Conservation (phyloP, 2,329 filamentous ascomycete genomes). For the Fusarium solani-melongenae region DNA sequence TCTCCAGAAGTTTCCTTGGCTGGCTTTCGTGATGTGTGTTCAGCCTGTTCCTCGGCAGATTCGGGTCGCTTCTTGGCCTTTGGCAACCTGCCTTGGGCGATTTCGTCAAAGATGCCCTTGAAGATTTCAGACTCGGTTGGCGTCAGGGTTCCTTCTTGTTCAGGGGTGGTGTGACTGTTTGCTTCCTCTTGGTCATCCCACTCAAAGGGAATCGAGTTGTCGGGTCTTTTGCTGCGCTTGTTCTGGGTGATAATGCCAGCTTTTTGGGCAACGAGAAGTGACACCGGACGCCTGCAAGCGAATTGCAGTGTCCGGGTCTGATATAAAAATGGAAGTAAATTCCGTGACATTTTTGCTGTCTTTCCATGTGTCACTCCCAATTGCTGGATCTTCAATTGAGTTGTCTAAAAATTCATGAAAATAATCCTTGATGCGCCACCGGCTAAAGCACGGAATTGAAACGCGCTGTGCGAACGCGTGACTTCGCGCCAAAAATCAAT, state of each 20-base stretch:
- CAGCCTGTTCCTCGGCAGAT: neutral
- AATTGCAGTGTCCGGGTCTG: conserved; percentile 70
- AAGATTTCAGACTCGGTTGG: conserved; percentile 68
- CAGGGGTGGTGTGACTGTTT: conserved; percentile 31
- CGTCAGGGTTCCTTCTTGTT: conserved; percentile 64
- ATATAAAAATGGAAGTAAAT: conserved; percentile 75
- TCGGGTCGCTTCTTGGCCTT: conserved; percentile 39
- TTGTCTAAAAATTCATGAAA: conserved; percentile 29
- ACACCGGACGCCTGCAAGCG: conserved; percentile 40
- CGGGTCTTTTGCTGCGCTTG: conserved; percentile 24
- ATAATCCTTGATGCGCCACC: neutral
- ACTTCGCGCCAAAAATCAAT: conserved; percentile 48
- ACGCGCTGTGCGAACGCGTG: conserved; percentile 40
- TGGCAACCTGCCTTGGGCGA: conserved; percentile 51
- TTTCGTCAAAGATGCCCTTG: conserved; percentile 64
- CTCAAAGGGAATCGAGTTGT: conserved; percentile 65
- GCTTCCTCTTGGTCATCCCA: conserved; percentile 57
- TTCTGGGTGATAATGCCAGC: conserved; percentile 32
- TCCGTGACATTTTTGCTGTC: conserved; percentile 55
- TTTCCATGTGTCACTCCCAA: neutral
- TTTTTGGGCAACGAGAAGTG: conserved; percentile 34
- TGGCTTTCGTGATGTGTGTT: neutral
- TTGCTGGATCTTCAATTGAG: conserved; percentile 18
- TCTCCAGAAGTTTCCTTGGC: neutral
- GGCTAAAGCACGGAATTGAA: conserved; percentile 37